Evolutionary conservation across 371 early-diverging fungal genomes (phyloP).

Genomic region (Zychaea mexicana): DNA sequence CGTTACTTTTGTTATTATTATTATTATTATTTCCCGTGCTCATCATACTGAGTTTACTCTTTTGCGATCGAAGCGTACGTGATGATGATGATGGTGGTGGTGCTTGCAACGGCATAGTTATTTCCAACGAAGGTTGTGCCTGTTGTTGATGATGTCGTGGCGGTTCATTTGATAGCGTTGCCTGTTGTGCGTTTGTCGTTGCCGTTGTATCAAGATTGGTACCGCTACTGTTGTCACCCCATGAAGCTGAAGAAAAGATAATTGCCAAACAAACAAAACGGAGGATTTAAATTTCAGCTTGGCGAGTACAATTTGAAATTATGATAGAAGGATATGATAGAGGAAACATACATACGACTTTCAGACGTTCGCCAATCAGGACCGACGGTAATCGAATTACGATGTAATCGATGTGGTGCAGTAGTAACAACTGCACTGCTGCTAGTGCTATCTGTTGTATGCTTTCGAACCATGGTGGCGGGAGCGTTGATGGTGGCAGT

Average conservation of each 20-base stretch:
- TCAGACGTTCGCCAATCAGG: constrained; percentile 5
- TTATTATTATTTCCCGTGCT: not conserved
- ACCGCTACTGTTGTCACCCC: not conserved
- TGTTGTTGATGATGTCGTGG: not conserved
- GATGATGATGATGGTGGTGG: not conserved
- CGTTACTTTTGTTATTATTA: not conserved
- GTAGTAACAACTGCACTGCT: no score
- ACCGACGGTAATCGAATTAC: not conserved
- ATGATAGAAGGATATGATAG: not conserved
- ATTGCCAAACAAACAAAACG: not conserved
- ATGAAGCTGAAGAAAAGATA: not conserved
- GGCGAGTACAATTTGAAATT: not conserved
- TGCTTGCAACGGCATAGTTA: not conserved
- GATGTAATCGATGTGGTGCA: not conserved
- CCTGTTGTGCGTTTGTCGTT: not conserved
- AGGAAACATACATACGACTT: constrained; percentile 11
- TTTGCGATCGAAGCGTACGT: not conserved
- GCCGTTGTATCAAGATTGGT: not conserved
- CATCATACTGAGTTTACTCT: constrained; percentile 1
- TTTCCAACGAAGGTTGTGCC: no score
- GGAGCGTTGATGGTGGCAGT: not conserved
- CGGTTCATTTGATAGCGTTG: not conserved
- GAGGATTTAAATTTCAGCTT: not conserved
- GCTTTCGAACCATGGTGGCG: not conserved
- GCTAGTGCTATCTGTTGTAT: not conserved